Conservation (phyloP, 768 basidiomycete genomes). For the Lentinula boryana region DNA sequence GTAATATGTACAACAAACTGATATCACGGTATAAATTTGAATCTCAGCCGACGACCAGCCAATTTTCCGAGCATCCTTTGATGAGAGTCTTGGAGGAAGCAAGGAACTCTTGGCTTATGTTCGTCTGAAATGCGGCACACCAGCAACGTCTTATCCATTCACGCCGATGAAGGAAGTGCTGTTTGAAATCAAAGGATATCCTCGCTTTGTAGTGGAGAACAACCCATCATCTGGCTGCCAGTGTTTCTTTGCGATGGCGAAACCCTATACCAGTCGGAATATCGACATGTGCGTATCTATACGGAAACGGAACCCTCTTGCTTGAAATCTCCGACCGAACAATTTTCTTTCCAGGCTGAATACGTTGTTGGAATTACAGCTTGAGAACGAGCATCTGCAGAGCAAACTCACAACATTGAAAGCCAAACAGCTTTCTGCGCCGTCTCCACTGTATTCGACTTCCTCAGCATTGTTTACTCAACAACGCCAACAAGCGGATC, state of each 20-base stretch:
- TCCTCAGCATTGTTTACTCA: conserved; percentile 18
- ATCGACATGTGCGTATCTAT: conserved; percentile 48
- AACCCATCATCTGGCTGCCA: conserved; percentile 32
- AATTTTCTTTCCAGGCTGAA: conserved; percentile 43
- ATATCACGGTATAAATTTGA: conserved; percentile 7
- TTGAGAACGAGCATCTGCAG: conserved; percentile 79
- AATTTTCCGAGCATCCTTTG: conserved; percentile 50
- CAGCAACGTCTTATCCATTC: conserved; percentile 16
- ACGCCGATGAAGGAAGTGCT: conserved; percentile 41
- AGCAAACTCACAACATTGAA: conserved; percentile 45
- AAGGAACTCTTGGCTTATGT: conserved; percentile 52
- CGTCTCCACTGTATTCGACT: conserved; percentile 13
- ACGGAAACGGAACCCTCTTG: neutral
- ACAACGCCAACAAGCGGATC: conserved; percentile 2
- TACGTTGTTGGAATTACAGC: conserved; percentile 75
- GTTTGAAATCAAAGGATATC: conserved; percentile 67
- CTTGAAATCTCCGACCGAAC: neutral
- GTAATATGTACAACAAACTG: conserved; percentile 11
- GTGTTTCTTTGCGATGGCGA: conserved; percentile 71
- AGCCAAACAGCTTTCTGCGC: conserved; percentile 6
- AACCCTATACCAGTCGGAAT: conserved; percentile 73
- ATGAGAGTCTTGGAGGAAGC: conserved; percentile 44
- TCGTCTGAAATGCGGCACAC: conserved; percentile 49
- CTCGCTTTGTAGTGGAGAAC: conserved; percentile 39
- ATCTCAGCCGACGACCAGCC: conserved; percentile 50